Evolutionary conservation across 2,329 filamentous ascomycete species (phyloP).

Genomic region (Hymenoscyphus albidus): DNA sequence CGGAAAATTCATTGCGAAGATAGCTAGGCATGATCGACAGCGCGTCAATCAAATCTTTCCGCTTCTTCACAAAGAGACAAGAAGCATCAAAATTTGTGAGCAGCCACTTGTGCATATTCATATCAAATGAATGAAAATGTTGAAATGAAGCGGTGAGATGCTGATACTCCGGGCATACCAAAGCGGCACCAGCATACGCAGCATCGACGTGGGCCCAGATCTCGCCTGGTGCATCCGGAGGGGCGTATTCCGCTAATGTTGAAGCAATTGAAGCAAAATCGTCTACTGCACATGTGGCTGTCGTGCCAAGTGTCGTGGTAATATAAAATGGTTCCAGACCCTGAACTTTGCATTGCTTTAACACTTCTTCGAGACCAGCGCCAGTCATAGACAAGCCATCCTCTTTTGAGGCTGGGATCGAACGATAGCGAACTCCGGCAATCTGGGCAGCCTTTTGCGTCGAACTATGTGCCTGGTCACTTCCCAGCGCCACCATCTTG

Average conservation of each 20-base stretch:
- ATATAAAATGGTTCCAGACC: conserved; percentile 84
- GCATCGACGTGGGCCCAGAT: conserved; percentile 94
- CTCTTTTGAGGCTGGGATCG: conserved; percentile 58
- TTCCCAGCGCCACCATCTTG: conserved; percentile 75
- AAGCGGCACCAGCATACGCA: conserved; percentile 83
- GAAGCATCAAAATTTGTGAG: conserved; percentile 88
- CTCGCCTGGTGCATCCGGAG: conserved; percentile 42
- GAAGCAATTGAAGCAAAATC: conserved; percentile 53
- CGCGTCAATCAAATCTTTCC: conserved; percentile 72
- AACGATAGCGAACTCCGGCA: conserved; percentile 75
- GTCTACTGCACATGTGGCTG: conserved; percentile 83
- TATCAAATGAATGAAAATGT: conserved; percentile 81
- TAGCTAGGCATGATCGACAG: conserved; percentile 78
- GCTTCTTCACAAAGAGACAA: conserved; percentile 72
- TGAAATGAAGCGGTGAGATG: conserved; percentile 58
- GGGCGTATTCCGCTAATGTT: conserved; percentile 37
- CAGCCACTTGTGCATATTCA: conserved; percentile 98
- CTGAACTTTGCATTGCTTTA: conserved; percentile 62
- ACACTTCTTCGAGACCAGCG: conserved; percentile 52
- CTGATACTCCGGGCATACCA: conserved; percentile 78
- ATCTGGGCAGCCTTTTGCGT: conserved; percentile 86
- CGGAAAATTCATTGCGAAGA: conserved; percentile 75
- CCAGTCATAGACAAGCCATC: conserved; percentile 70
- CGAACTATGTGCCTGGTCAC: conserved; percentile 74
- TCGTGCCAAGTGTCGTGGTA: conserved; percentile 80